phyloP scores from a whole-genome alignment of 2,329 filamentous ascomycete genomes.

The Fusarium humuli region DNA sequence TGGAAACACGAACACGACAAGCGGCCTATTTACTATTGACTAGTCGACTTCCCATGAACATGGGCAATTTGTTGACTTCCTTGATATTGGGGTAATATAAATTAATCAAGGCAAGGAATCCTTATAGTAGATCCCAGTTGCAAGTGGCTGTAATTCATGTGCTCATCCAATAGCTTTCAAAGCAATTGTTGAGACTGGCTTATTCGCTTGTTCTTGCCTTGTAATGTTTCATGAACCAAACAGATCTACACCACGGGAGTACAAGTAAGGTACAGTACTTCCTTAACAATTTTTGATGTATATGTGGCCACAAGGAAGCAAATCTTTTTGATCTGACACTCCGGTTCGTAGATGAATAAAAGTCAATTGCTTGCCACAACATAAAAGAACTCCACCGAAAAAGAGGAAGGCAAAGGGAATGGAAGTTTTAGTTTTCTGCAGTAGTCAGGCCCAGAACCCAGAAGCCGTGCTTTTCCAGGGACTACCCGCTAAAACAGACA shows the following conservation, averaged over 20 bases:
- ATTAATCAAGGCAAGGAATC: neutral
- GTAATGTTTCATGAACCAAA: constrained; percentile 15
- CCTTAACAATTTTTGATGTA: neutral
- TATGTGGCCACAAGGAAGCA: neutral
- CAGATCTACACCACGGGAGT: constrained; percentile 15
- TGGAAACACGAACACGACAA: constrained; percentile 42
- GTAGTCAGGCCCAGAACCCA: constrained; percentile 18
- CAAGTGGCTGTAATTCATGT: neutral
- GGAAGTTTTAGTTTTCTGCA: neutral
- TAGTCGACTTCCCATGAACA: constrained; percentile 5
- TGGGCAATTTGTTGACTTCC: neutral
- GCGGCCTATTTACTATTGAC: constrained; percentile 6
- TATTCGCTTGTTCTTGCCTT: constrained; percentile 21
- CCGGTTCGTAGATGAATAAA: constrained; percentile 1
- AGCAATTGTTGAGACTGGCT: constrained; percentile 9
- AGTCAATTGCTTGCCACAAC: neutral
- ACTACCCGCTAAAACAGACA: constrained; percentile 32
- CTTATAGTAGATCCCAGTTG: constrained; percentile 8
- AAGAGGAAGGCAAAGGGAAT: constrained; percentile 4
- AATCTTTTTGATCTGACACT: constrained; percentile 24
- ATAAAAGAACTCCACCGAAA: constrained; percentile 17
- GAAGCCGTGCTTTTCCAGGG: constrained; percentile 29
- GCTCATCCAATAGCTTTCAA: neutral
- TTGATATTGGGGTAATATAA: neutral
- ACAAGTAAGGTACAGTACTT: no score